Conservation (phyloP, 2,329 filamentous ascomycete species). For the Talaromyces islandicus region DNA sequence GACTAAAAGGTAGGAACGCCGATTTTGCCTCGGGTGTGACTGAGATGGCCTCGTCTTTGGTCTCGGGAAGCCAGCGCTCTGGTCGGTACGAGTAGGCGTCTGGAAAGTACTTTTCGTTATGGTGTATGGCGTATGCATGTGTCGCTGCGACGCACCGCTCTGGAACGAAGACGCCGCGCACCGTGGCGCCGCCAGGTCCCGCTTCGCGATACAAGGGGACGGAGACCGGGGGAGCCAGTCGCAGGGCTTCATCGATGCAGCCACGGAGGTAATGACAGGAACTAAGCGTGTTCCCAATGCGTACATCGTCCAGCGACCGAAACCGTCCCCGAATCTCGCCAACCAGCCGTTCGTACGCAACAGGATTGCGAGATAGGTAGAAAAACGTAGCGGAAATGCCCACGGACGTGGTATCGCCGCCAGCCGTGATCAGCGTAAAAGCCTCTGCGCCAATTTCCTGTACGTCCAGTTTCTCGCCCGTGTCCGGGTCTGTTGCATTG, state of each 20-base stretch:
- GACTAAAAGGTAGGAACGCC: not conserved
- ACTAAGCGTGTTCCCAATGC: not conserved
- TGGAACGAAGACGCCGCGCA: not conserved
- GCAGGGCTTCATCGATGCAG: conserved; percentile 6
- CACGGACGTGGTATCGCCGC: conserved; percentile 2
- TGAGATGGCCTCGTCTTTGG: not conserved
- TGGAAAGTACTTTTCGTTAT: conserved; percentile 6
- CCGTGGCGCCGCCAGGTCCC: not conserved
- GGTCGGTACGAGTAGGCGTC: not conserved
- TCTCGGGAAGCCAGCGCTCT: not conserved
- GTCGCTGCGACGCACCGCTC: not conserved
- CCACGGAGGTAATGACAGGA: conserved; percentile 3
- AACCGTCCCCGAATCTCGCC: not conserved
- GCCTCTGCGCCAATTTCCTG: conserved; percentile 4
- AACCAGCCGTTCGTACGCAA: not conserved
- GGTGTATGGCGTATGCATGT: conserved; percentile 2
- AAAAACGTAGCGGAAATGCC: conserved; percentile 2
- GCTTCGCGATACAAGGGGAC: conserved; percentile 4
- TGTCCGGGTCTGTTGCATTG: conserved; percentile 4
- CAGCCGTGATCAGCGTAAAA: not conserved
- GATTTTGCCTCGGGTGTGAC: not conserved
- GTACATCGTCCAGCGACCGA: not conserved
- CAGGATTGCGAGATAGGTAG: conserved; percentile 3
- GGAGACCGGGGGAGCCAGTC: not conserved
- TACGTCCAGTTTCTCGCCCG: not conserved